Base-by-base conservation (phyloP, 2,329 filamentous ascomycete species). In the Nannizziopsis arthrosporioides region DNA sequence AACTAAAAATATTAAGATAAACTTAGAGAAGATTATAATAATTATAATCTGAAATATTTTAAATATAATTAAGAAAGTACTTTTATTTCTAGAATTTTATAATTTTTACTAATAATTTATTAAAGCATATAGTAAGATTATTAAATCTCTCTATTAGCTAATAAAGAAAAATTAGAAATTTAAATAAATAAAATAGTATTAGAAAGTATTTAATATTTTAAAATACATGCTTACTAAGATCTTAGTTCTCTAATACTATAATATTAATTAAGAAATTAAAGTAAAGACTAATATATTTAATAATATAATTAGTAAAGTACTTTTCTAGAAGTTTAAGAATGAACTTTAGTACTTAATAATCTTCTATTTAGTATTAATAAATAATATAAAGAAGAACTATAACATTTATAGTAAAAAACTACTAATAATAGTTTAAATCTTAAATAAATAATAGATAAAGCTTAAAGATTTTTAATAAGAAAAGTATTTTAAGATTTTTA, bases 321-420 rank as follows among this genome's bases (percentile, higher is more conserved):
- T 34, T 8, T 34, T 34, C 8, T 34, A 34, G n/a, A 8, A 34
- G n/a, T 34, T 34, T 34, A 34, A 34, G 31, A 34, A 34, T 34
- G 31, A 34, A 8, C 8, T 18, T 18, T 18, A 39, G 22, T 12
- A 39, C 22, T 12, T 39, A 5, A 18, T 39, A 11, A 39, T 39
- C 8, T 39, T 11, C 5, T 39, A 15, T 37, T n/a, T n/a, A 37
- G 12, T n/a, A 37, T 30, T 5, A 17, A 40, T 47, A 38, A 22
- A 12, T 38, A 11, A 32, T 15, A 2, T 15, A 30, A 22, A 47
- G 32, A 12, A 11, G 15, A 57, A 57, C 19, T 58, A 56, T 37
- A 34, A 53, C 14, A 55, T 56, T 27, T 43, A 54, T 31, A 32
- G 53, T 14, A 59, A 59, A 22, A 54, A 58, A 43, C 17, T 59